These are phyloP conservation scores for Brassica hybrid DNA, from an alignment of 441 rosid species.

Conservation along the genomic window DNA sequence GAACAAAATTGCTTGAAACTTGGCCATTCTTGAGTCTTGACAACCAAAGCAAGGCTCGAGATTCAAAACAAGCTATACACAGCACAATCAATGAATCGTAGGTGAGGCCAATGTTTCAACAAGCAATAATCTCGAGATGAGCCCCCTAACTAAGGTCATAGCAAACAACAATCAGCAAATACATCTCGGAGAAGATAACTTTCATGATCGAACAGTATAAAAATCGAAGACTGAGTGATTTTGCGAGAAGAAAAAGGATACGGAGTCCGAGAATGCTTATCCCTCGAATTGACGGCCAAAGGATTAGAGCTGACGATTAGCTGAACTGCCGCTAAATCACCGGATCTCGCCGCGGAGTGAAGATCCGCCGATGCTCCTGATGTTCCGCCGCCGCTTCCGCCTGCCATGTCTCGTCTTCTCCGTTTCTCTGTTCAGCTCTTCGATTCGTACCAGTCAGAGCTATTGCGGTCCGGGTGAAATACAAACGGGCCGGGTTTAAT, in stretches of 20 bases:
- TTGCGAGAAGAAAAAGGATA: slow-evolving; percentile 51
- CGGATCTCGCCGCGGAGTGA: slow-evolving; percentile 88
- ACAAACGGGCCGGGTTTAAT: slow-evolving; percentile 2
- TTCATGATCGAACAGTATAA: neutral
- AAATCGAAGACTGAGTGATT: neutral
- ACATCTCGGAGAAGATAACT: neutral
- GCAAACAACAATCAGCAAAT: no score
- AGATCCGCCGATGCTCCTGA: slow-evolving; percentile 51
- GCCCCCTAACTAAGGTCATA: no score
- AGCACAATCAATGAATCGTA: neutral
- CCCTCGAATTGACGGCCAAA: slow-evolving; percentile 76
- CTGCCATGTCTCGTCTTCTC: slow-evolving; percentile 32
- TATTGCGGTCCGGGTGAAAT: slow-evolving; percentile 22
- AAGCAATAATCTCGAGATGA: no score
- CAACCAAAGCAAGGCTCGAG: slow-evolving; percentile 35
- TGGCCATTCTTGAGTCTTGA: neutral
- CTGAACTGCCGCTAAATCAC: slow-evolving; percentile 67
- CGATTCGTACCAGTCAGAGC: slow-evolving; percentile 13
- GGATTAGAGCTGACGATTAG: slow-evolving; percentile 65
- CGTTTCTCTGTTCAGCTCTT: slow-evolving; percentile 26
- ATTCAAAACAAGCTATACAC: neutral
- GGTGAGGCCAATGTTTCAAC: no score
- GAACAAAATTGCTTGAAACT: neutral
- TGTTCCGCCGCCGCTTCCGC: slow-evolving; percentile 40
- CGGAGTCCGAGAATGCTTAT: slow-evolving; percentile 97